These are phyloP conservation scores for Dillenia turbinata DNA, from an alignment of 164 flowering plant species.

Conservation along the genomic window DNA sequence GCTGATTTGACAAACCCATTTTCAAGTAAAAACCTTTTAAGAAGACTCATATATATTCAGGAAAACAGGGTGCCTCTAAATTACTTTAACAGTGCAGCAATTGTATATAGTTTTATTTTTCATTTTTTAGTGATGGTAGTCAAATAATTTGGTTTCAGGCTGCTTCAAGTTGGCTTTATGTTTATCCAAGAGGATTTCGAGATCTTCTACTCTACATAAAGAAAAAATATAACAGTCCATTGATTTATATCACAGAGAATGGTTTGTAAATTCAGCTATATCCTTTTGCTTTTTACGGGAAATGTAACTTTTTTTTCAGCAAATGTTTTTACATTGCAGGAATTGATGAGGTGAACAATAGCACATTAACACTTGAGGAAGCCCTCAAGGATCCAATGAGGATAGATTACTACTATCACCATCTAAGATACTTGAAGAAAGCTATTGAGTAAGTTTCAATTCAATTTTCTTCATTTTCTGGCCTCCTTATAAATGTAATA, in stretches of 20 bases:
- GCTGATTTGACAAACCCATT: too few species aligned
- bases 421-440: constrained; percentile 16
- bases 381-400: constrained; percentile 21
- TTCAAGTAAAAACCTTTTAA: too few species aligned
- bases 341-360: constrained; percentile 11
- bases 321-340: constrained; percentile 11
- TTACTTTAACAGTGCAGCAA: not conserved
- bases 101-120: too few species aligned
- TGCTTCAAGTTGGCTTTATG: constrained; percentile 30
- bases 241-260: constrained; percentile 52
- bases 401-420: constrained; percentile 21
- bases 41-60: not conserved
- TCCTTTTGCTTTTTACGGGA: too few species aligned
- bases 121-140: too few species aligned
- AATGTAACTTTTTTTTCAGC: not conserved
- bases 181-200: constrained; percentile 42
- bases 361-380: constrained; percentile 10
- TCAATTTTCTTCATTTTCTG: too few species aligned
- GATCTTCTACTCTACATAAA: constrained; percentile 31
- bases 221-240: constrained; percentile 33
- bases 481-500: too few species aligned
- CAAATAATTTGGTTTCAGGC: constrained; percentile 21
- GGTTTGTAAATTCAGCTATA: constrained; percentile 20
- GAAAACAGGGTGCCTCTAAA: not conserved
- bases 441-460: constrained; percentile 24